A percentile compares a stretch with the other conserved stretches of the same genome.
phyloP scores from a whole-genome alignment of 2,329 filamentous ascomycete species.

The Pochonia chlamydosporia region DNA sequence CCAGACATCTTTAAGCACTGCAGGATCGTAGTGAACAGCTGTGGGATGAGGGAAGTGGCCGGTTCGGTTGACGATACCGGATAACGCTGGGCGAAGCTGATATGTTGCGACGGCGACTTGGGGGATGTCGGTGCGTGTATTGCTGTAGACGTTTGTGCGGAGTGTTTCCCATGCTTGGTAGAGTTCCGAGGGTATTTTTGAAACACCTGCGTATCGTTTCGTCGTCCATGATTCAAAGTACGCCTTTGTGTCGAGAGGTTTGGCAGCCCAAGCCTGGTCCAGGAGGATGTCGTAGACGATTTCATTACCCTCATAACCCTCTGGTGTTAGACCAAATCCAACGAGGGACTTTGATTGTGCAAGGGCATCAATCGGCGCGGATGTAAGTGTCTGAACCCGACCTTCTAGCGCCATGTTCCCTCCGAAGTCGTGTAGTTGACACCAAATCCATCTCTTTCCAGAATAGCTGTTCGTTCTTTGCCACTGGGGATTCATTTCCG shows the following conservation, averaged over 20 bases:
- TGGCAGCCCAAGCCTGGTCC: conserved; percentile 41
- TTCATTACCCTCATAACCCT: conserved; percentile 47
- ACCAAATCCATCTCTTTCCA: conserved; percentile 50
- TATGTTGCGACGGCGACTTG: conserved; percentile 40
- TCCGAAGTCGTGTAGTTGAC: conserved; percentile 44
- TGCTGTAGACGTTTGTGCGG: conserved; percentile 40
- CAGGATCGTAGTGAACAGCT: conserved; percentile 34
- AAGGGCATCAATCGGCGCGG: conserved; percentile 38
- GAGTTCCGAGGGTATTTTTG: conserved; percentile 21
- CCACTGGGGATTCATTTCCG: conserved; percentile 45
- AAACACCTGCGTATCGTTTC: conserved; percentile 30
- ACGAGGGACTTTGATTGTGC: conserved; percentile 34
- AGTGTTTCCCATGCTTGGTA: conserved; percentile 41
- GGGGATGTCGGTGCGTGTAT: conserved; percentile 34
- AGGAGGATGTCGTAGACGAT: conserved; percentile 45
- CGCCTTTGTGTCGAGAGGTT: conserved; percentile 33
- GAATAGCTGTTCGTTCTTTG: conserved; percentile 42
- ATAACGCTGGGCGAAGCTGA: conserved; percentile 36
- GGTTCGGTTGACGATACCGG: conserved; percentile 31
- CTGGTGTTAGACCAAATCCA: conserved; percentile 42
- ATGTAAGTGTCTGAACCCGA: conserved; percentile 41
- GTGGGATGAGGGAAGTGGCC: conserved; percentile 33
- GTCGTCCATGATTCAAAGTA: conserved; percentile 43
- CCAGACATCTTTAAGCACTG: conserved; percentile 32
- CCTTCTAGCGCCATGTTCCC: conserved; percentile 44